Base-by-base conservation (phyloP, 805 yeast genomes). In the Hanseniaspora nectarophila region DNA sequence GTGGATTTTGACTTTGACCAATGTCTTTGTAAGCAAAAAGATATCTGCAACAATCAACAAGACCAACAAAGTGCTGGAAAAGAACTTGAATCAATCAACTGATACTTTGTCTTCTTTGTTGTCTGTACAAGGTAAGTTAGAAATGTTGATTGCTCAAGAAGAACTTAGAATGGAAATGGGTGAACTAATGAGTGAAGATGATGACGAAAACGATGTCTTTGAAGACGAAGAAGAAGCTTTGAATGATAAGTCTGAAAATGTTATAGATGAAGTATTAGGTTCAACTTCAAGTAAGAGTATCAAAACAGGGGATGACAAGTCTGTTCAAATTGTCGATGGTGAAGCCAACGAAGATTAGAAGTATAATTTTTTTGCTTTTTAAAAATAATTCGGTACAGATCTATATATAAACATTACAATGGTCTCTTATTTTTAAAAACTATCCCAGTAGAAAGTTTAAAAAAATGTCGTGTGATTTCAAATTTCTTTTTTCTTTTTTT, bases 91-190 rank as follows among this genome's bases (percentile, higher is more conserved):
- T 18, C 70, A 76, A n/a, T 53, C 81, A 76, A 31, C 71, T 76
- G 64, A 74, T 74, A 55, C 72, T 73, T 67, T 90, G 56, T 83
- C 89, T 8, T 74, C 77, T 37, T 70, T 90, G 48, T 68, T 89
- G 24, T 80, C 92, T 1, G 73, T 90, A 29, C 94, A 89, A 64
- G 98, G 98, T 44, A 77, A 92, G 57, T 70, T 90, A 44, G 84
- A 82, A 60, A 73, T 90, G 64, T 72, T 90, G 40, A 76, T 76
- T 57, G 76, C 87, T 3, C 97, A 90, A 67, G 73, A 86, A 10
- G 74, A 76, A 54, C 68, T 90, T 57, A 79, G 97, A 61, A 65
- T 67, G 35, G 80, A 75, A 42, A 67, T 75, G 60, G 63, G 69
- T 45, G 70, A 65, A 52, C 58, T 69, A 54, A 61, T 65, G 48